Percentiles rank a stretch among this genome's conserved stretches.
These are phyloP conservation scores for Microbotryum saponariae DNA, from an alignment of 1,284 basidiomycete species.

Conservation along the genomic window DNA sequence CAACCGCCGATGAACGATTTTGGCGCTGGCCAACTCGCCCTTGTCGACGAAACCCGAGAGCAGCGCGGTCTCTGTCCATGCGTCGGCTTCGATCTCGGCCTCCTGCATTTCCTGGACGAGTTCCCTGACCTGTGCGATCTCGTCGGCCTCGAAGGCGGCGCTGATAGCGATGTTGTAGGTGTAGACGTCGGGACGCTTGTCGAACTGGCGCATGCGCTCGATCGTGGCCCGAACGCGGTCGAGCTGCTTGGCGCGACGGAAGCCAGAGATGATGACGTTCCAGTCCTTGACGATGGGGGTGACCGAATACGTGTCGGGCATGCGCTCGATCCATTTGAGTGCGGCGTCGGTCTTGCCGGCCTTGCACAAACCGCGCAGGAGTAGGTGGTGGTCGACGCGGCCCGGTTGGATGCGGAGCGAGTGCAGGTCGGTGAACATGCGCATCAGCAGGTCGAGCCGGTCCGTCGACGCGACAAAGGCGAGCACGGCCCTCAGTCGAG, in stretches of 20 bases:
- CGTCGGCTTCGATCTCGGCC: constrained; percentile 10
- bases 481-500: constrained; percentile 16
- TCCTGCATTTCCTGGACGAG: constrained; percentile 11
- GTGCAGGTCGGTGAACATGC: constrained; percentile 27
- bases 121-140: constrained; percentile 9
- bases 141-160: constrained; percentile 13
- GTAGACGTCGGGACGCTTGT: constrained; percentile 14
- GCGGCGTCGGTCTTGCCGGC: constrained; percentile 10
- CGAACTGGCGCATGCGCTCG: constrained; percentile 13
- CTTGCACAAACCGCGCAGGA: constrained; percentile 11
- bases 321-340: constrained; percentile 19
- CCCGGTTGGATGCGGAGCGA: constrained; percentile 4
- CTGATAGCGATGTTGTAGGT: constrained; percentile 28
- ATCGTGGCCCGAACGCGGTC: constrained; percentile 8
- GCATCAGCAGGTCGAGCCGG: constrained; percentile 11
- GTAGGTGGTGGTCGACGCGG: constrained; percentile 21
- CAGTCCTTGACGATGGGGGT: constrained; percentile 15
- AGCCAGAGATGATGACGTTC: constrained; percentile 23
- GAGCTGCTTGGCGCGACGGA: constrained; percentile 7
- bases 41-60: constrained; percentile 22
- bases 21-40: constrained; percentile 20
- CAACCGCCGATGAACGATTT: constrained; percentile 5
- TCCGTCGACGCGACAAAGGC: constrained; percentile 19
- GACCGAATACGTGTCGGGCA: constrained; percentile 8
- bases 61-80: constrained; percentile 27